Percentiles rank a stretch among this genome's conserved stretches.
phyloP scores from a whole-genome alignment of 176 grass and related monocot species.

The Zoysia japonica region DNA sequence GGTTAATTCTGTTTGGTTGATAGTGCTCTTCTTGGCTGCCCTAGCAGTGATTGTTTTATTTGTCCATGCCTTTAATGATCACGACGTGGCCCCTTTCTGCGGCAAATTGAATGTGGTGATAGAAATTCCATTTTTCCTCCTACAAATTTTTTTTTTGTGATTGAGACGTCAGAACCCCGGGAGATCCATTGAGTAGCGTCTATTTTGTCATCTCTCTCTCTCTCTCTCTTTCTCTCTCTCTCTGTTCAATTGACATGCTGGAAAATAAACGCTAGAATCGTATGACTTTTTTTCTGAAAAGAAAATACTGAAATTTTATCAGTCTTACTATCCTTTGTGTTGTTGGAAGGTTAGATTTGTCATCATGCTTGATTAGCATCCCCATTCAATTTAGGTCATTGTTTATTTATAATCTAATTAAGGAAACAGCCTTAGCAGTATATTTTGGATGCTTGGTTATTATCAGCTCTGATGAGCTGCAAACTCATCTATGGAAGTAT shows the following conservation, averaged over 20 bases:
- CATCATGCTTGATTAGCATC: too few species aligned
- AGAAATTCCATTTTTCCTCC: conserved; percentile 33
- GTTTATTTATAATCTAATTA: too few species aligned
- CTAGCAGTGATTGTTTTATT: conserved; percentile 34
- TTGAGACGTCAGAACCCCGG: conserved; percentile 27
- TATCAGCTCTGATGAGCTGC: conserved; percentile 6
- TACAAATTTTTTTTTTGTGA: conserved; percentile 33
- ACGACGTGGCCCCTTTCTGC: conserved; percentile 34
- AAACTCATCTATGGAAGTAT: background rate
- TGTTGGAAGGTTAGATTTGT: conserved; percentile 15
- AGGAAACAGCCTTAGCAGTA: background rate
- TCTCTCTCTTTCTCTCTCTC: too few species aligned
- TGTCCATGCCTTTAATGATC: conserved; percentile 34
- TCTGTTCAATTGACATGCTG: background rate
- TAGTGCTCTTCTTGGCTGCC: conserved; percentile 30
- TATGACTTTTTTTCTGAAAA: background rate
- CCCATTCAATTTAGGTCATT: too few species aligned
- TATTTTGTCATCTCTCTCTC: conserved; percentile 13
- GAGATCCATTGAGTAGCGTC: conserved; percentile 18
- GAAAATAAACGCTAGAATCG: background rate
- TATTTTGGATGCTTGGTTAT: conserved; percentile 11
- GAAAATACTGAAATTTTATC: conserved; percentile 9
- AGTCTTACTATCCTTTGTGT: too few species aligned
- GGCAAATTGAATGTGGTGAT: conserved; percentile 42
- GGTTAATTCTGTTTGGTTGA: conserved; percentile 38